Percentiles rank a stretch among this genome's conserved stretches.
phyloP scores from a whole-genome alignment of 257 asterid genomes.

The Fraxinus anomala region DNA sequence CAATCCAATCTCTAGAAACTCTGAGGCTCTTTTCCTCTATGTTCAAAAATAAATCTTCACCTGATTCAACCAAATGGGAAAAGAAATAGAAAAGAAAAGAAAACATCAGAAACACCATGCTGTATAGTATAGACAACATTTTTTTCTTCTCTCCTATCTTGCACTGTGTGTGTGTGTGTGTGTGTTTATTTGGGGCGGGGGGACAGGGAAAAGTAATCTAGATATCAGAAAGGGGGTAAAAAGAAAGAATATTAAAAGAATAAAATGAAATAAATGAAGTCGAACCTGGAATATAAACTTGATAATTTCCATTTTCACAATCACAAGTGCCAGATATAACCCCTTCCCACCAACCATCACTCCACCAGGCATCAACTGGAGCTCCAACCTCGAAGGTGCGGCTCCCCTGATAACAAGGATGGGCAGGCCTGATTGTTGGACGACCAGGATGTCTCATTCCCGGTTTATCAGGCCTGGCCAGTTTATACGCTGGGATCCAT shows the following conservation, averaged over 20 bases:
- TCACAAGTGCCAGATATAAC: constrained; percentile 44
- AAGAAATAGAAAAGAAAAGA: not conserved
- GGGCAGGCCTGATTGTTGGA: constrained; percentile 68
- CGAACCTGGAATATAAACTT: constrained; percentile 74
- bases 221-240: not conserved
- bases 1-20: constrained; percentile 88
- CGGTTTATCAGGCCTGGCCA: constrained; percentile 78
- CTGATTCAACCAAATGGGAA: constrained; percentile 42
- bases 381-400: constrained; percentile 60
- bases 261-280: not conserved
- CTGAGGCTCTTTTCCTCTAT: constrained; percentile 55
- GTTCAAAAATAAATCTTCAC: constrained; percentile 68
- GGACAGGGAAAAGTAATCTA: not conserved
- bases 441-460: constrained; percentile 76
- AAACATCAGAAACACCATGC: not conserved
- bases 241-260: not conserved
- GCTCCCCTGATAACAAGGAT: constrained; percentile 35
- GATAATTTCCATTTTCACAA: constrained; percentile 43
- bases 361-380: constrained; percentile 95
- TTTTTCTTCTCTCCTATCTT: not conserved
- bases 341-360: constrained; percentile 99
- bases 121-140: not conserved
- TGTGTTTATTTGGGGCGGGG: not conserved
- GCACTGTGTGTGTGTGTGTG: not conserved
- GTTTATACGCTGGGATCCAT: constrained; percentile 72